Base-by-base conservation (phyloP, 2,329 filamentous ascomycete species). In the Fusarium lyarnte region DNA sequence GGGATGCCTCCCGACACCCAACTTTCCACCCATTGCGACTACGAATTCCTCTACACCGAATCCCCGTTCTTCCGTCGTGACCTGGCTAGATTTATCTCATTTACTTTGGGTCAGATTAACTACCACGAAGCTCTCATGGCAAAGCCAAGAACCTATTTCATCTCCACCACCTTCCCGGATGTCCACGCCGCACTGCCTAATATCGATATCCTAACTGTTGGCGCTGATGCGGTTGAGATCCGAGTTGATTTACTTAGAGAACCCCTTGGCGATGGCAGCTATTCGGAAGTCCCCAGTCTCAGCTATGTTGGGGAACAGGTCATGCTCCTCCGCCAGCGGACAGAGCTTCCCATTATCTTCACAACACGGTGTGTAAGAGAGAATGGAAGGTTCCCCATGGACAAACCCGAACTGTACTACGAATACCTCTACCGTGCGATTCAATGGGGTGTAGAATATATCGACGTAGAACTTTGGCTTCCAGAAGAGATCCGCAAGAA, bases 401-500 rank as follows among this genome's bases (percentile, higher is more conserved):
- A 94, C 43, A 89, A 94, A 61, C 92, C 93, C 0, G 84, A 86
- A 19, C 79, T 96, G 46, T 95, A 92, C 80, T 93, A 93, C 81
- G 87, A 91, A 66, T 95, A 96, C 77, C 87, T 97, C n/a, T 91
- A 91, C 77, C 90, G 92, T 39, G 94, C 94, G 7, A 93, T 96
- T 59, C 92, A 96, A 78, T 97, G 93, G 93, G 94, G 94, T 3
- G 92, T 94, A 66, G 94, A 97, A 80, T 97, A 97, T 79, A 92
- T 97, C 70, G 94, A 97, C 77, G 93, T 97, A 58, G 94, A 97
- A 83, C 83, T 97, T 42, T 96, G 94, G 93, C 87, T 97, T 41
- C 94, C 94, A 2, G 93, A 95, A 79, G 85, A 89, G 11, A 93
- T 97, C 62, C 87, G 94, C 70, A 86, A 86, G 70, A 87, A 85